Evolutionary conservation across 163 green algal species (phyloP).

Genomic region (Scenedesmus sp.): DNA sequence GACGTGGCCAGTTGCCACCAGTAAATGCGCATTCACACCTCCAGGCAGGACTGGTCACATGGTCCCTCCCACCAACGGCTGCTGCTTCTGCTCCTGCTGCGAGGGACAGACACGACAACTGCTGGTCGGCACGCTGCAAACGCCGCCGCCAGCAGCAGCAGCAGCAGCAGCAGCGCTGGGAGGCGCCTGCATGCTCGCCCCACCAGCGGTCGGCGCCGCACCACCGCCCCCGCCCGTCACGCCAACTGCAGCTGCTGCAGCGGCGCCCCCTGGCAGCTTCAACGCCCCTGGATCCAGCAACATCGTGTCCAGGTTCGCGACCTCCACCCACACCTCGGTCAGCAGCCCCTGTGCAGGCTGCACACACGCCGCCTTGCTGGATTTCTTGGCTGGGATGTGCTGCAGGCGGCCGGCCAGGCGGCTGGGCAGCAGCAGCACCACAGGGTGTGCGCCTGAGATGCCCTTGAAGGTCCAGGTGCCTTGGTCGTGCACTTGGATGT

Average conservation of each 20-base stretch:
- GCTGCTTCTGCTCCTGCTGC: not conserved
- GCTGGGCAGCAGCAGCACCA: slow-evolving; percentile 57
- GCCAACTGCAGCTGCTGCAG: not conserved
- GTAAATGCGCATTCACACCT: too few relatives aligned
- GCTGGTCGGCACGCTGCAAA: not conserved
- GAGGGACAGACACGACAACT: not conserved
- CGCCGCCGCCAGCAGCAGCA: not conserved
- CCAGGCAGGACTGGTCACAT: too few relatives aligned
- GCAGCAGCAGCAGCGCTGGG: not conserved
- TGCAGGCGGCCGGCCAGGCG: slow-evolving; percentile 41
- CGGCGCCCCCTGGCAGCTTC: not conserved
- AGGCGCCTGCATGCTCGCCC: not conserved
- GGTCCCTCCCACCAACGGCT: too few relatives aligned
- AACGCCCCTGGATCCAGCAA: slow-evolving; percentile 39
- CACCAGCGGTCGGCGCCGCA: not conserved
- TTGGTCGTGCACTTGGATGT: slow-evolving; percentile 51
- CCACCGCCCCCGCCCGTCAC: not conserved
- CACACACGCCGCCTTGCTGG: slow-evolving; percentile 47
- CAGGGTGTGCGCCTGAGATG: slow-evolving; percentile 54
- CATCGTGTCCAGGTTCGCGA: slow-evolving; percentile 47
- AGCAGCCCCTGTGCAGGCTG: slow-evolving; percentile 21
- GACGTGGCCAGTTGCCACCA: too few relatives aligned
- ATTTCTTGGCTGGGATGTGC: not conserved
- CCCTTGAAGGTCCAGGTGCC: slow-evolving; percentile 63
- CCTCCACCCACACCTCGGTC: slow-evolving; percentile 18